Percentiles rank a stretch among this genome's conserved stretches.
These are phyloP conservation scores for Hypericum perforatum DNA, from an alignment of 345 rosid species.

Conservation along the genomic window DNA sequence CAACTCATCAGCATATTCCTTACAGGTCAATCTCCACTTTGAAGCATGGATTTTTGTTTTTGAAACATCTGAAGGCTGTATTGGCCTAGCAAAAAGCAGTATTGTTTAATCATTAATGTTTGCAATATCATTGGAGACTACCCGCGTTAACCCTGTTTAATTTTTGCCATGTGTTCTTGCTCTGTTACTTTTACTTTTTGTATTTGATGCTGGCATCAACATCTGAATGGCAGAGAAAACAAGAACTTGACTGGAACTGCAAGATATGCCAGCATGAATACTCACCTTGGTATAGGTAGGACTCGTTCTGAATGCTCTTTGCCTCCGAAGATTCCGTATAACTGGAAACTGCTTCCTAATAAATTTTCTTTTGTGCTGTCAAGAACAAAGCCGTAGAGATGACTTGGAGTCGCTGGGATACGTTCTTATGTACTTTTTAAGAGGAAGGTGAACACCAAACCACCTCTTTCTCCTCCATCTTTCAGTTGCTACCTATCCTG, in stretches of 20 bases:
- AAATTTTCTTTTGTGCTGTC: not conserved
- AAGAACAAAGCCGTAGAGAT: conserved; percentile 97
- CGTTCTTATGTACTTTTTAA: conserved; percentile 78
- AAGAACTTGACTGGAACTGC: conserved; percentile 92
- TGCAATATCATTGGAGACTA: too few relatives aligned
- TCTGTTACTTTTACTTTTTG: not conserved
- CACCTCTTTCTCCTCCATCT: conserved; percentile 3
- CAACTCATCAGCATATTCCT: conserved; percentile 80
- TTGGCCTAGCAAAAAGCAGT: too few relatives aligned
- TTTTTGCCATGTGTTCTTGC: too few relatives aligned
- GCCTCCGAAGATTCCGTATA: not conserved
- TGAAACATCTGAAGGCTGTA: too few relatives aligned
- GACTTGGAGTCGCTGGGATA: conserved; percentile 94
- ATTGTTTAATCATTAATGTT: too few relatives aligned
- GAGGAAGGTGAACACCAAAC: conserved; percentile 56
- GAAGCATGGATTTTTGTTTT: too few relatives aligned
- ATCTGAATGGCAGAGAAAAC: conserved; percentile 53
- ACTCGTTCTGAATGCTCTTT: not conserved
- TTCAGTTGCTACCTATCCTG: conserved; percentile 1
- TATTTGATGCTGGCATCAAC: conserved; percentile 7
- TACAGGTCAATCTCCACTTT: conserved; percentile 39
- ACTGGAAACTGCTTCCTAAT: not conserved
- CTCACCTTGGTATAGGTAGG: conserved; percentile 89
- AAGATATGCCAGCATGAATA: conserved; percentile 93
- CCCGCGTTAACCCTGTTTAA: too few relatives aligned